Base-by-base conservation (phyloP, 441 rosid species). In the Pelargonium myrrhifolium region DNA sequence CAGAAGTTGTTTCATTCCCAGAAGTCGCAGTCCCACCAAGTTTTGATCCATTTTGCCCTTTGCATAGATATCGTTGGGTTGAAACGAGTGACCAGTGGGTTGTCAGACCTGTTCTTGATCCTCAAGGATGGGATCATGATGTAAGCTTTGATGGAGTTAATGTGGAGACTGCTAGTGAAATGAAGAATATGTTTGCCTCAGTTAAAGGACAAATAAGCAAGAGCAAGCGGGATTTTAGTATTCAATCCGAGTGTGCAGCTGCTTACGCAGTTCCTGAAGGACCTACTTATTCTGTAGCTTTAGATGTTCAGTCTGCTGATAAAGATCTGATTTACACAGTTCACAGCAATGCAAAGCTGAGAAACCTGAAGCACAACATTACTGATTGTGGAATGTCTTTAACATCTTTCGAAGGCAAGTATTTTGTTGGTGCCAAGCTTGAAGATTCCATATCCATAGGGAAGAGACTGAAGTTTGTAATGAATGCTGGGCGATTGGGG, bases 91-190 rank as follows among this genome's bases (percentile, higher is more conserved):
- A 94, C 58, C 85, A 80, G 77, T 84, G 86, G 86, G 77, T 86
- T 67, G 79, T 71, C 55, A 86, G 96, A 79, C 97, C 97, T 55
- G 97, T 94, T 75, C 88, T 86, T 67, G 92, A 94, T 74, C 88
- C 94, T 65, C 92, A 88, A 53, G 97, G 99, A 17, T 91, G 97
- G 99, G 99, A 94, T 83, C 90, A 84, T 43, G 99, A 91, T 75
- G 91, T 91, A 18, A 90, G 99, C 20, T 94, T 89, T 66, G 97
- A 94, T 70, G 97, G 96, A 51, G 74, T 94, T 73, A 91, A 81
- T 78, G 75, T 89, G 74, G 97, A 94, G 79, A 80, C 92, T 42
- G 84, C 87, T 73, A 56, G 77, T 51, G 90, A 85, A 74, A 24
- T 83, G 11, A 79, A 78, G 74, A 81, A 88, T 70, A 65, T 84